A percentile compares a stretch with the other conserved stretches of the same genome.
Conservation (phyloP, 2,329 filamentous ascomycete genomes). For the Penicillium sclerotigenum region DNA sequence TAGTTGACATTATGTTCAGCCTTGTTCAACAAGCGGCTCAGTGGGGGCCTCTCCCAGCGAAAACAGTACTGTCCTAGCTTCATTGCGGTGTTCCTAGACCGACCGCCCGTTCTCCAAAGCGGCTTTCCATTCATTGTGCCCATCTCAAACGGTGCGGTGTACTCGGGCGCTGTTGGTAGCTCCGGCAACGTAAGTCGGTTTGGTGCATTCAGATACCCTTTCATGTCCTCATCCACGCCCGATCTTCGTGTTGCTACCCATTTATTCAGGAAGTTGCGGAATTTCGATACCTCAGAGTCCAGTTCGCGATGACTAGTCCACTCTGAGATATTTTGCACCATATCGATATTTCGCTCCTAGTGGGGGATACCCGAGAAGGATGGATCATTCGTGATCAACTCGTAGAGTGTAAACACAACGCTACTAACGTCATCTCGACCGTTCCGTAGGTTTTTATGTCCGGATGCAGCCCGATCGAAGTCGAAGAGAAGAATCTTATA, state of each 20-base stretch:
- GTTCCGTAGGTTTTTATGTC: slow-evolving; percentile 13
- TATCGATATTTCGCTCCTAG: slow-evolving; percentile 24
- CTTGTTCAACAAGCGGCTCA: neutral
- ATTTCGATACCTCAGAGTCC: slow-evolving; percentile 17
- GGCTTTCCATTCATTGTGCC: slow-evolving; percentile 13
- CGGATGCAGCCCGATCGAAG: slow-evolving; percentile 22
- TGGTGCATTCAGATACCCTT: slow-evolving; percentile 20
- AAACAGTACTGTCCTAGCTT: slow-evolving; percentile 19
- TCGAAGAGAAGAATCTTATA: slow-evolving; percentile 27
- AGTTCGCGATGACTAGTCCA: slow-evolving; percentile 17
- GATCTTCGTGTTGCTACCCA: slow-evolving; percentile 15
- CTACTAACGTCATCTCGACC: slow-evolving; percentile 25
- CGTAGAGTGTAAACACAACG: slow-evolving; percentile 28
- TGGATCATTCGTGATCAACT: slow-evolving; percentile 28
- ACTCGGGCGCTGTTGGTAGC: slow-evolving; percentile 13
- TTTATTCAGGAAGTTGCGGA: slow-evolving; percentile 19
- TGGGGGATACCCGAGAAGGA: slow-evolving; percentile 23
- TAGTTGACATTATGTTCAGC: neutral
- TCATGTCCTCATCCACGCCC: slow-evolving; percentile 9
- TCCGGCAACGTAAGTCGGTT: slow-evolving; percentile 18
- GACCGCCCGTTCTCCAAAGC: slow-evolving; percentile 9
- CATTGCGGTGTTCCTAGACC: slow-evolving; percentile 11
- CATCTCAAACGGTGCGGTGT: slow-evolving; percentile 15
- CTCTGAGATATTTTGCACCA: slow-evolving; percentile 18
- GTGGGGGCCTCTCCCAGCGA: slow-evolving; percentile 18